Percentiles rank a stretch among this genome's conserved stretches.
These are phyloP conservation scores for Catunica adiposa DNA, from an alignment of 2,329 filamentous ascomycete species.

Conservation along the genomic window DNA sequence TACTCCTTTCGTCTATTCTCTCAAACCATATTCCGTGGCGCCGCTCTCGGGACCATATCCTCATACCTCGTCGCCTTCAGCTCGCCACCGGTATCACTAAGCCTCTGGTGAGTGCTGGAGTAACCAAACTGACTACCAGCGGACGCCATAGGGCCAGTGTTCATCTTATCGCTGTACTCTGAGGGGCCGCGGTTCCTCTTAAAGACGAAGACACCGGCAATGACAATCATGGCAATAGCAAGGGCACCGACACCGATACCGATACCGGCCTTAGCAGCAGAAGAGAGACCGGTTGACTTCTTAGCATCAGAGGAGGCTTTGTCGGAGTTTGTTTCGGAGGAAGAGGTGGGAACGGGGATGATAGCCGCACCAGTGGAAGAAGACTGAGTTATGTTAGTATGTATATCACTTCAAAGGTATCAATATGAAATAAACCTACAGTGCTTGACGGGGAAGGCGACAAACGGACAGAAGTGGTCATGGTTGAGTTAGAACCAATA, in stretches of 20 bases:
- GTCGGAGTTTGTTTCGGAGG: slow-evolving; percentile 6
- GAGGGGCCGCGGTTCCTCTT: slow-evolving; percentile 17
- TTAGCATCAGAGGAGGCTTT: slow-evolving; percentile 9
- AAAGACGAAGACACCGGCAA: slow-evolving; percentile 26
- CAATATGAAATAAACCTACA: not conserved
- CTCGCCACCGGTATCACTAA: slow-evolving; percentile 20
- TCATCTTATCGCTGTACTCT: slow-evolving; percentile 11
- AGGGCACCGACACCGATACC: slow-evolving; percentile 23
- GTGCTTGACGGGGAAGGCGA: not conserved
- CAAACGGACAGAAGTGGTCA: slow-evolving; percentile 5
- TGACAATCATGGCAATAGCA: slow-evolving; percentile 22
- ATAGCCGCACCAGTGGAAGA: not conserved
- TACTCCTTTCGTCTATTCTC: not conserved
- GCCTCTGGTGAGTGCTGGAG: slow-evolving; percentile 10
- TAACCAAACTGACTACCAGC: slow-evolving; percentile 23
- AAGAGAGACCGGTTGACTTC: slow-evolving; percentile 22
- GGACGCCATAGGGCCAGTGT: slow-evolving; percentile 33
- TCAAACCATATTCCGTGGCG: slow-evolving; percentile 30
- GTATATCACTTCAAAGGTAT: no score
- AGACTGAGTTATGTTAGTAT: not conserved
- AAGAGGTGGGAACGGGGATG: slow-evolving; percentile 4
- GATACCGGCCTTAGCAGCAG: slow-evolving; percentile 32
- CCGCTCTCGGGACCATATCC: slow-evolving; percentile 37
- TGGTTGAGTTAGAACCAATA: slow-evolving; percentile 13
- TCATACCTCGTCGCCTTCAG: slow-evolving; percentile 38